Evolutionary conservation across 2,329 filamentous ascomycete species (phyloP), one percentile per base, ranked within the genome.

Genomic region (Fusarium sp.): DNA sequence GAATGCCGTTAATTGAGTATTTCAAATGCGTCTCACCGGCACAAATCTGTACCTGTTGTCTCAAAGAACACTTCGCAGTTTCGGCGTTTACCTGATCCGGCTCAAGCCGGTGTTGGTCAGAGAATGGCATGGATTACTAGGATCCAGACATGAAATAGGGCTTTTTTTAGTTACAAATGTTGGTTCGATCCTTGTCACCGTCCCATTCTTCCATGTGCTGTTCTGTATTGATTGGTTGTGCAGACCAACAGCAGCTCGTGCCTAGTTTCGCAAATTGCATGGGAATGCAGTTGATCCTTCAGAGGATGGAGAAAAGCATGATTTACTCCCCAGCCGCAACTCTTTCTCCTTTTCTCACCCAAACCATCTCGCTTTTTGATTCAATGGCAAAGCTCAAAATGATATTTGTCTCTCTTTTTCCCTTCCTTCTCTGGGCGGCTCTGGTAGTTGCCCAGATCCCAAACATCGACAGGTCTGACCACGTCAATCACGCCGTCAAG

Each of bases 381-480:
- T 18, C n/a, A 18, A 64, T 73, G 70, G 52, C 61, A 45, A 71
- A 31, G 33, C 41, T 73, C 11, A 50, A 37, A 22, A 8, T 70
- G 45, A 37, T 50, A 6, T 20, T 16, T 6, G 33, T 29, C 61
- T 8, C 8, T 18, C 22, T 48, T 48, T 48, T 48, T 8, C 14
- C 52, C 27, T 16, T 73, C 5, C 13, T 73, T 31, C 18, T 73
- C 5, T 73, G 71, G 66, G 50, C 13, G 52, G 18, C 61, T 39
- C 45, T 67, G 43, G 52, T 5, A 73, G 39, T 41, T 14, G 71
- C 71, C n/a, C 50, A 60, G 22, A 16, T 27, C 11, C 8, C 13
- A 5, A 10, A 35, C 48, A 18, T 8, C 8, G 14, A 45, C 33
- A 16, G 10, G 18, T 18, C 37, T 20, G 18, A n/a, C 2, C 20